Evolutionary conservation across 495 filamentous ascomycete genomes (phyloP), one percentile per base, ranked within the genome.

Genomic region (Trypethelium eluteriae): DNA sequence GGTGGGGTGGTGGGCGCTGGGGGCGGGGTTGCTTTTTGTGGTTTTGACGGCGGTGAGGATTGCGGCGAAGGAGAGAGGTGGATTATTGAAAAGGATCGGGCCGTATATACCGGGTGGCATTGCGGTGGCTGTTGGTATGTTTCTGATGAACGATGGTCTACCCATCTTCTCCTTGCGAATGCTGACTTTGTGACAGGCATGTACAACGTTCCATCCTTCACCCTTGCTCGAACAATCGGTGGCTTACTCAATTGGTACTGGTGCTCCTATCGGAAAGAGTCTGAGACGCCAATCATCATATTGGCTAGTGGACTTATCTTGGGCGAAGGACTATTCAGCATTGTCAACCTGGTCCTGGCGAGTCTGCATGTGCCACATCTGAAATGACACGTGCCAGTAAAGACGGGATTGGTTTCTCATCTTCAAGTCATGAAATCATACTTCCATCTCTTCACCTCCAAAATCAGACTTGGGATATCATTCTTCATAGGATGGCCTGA

Each of bases 131-230:
- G 91, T 96, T 73, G 87, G 85, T 85, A 73, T 74, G 83, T 77
- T 63, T 38, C 64, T 3, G 44, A 57, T 11, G 18, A 12, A 44
- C 18, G 49, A 63, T 57, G 7, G 5, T 9, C 10, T 36, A 4
- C 25, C 36, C 53, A 36, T 18, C 32, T 59, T 66, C 32, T 64
- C 56, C 64, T 9, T 32, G 50, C 56, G 25, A 9, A 34, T 49
- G 36, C 38, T 59, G 32, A 59, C 14, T 53, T 35, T 59, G 53
- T 59, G 25, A 39, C 73, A 82, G 92, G 94, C 38, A 98, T 98
- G 85, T 99, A 98, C 78, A 99, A 98, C 71, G 88, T 90, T 2
- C 95, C 95, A 0, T 94, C 90, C 0, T 99, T 99, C 71, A 98
- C 95, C 0, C 81, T 99, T 3, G 93, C 95, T 2, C 78, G 95